phyloP scores from a whole-genome alignment of 192 early-diverging fungal species.

The Backusella tuberculispora region DNA sequence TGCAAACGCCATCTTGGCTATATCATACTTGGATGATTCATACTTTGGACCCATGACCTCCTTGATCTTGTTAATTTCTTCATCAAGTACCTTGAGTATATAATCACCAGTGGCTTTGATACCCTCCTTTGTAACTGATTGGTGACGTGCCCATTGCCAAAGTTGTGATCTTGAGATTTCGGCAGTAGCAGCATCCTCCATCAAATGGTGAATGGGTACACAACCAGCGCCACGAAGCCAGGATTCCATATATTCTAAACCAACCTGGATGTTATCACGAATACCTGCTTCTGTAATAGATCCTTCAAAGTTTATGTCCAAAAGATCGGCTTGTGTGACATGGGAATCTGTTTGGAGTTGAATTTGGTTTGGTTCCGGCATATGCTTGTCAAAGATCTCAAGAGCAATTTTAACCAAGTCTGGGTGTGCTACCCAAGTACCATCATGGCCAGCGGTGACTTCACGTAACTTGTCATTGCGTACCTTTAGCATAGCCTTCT shows the following conservation, averaged over 20 bases:
- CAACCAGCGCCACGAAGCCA: constrained; percentile 94
- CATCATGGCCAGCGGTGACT: constrained; percentile 92
- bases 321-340: constrained; percentile 80
- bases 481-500: constrained; percentile 92
- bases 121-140: constrained; percentile 78
- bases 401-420: constrained; percentile 90
- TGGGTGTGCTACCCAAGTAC: constrained; percentile 97
- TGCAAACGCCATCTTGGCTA: constrained; percentile 69
- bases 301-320: constrained; percentile 71
- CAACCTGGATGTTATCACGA: constrained; percentile 89
- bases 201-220: constrained; percentile 96
- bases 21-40: constrained; percentile 62
- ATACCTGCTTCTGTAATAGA: constrained; percentile 89
- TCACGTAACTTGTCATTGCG: constrained; percentile 94
- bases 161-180: constrained; percentile 96
- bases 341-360: constrained; percentile 86
- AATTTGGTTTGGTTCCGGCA: constrained; percentile 95
- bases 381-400: constrained; percentile 90
- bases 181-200: constrained; percentile 98
- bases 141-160: constrained; percentile 96
- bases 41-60: constrained; percentile 66
- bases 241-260: constrained; percentile 91
- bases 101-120: constrained; percentile 77
- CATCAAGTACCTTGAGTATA: constrained; percentile 74
- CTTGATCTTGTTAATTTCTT: constrained; percentile 75